A percentile compares a stretch with the other conserved stretches of the same genome.
phyloP scores from a whole-genome alignment of 1,139 yeast genomes.

The Debaryomycetaceae sp. region DNA sequence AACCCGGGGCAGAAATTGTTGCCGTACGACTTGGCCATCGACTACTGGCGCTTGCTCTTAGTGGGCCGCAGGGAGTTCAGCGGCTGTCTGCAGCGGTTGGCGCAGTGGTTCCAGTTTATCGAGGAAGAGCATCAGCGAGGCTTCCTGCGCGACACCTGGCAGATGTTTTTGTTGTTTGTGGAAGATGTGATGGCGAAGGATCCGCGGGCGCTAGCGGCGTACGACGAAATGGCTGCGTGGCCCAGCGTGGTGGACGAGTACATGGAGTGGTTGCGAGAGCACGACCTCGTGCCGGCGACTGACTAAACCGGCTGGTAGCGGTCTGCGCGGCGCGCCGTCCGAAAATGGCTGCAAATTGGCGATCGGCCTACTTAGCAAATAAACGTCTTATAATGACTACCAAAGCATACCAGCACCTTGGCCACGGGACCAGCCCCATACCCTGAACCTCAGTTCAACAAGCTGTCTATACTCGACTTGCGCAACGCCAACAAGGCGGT shows the following conservation, averaged over 20 bases:
- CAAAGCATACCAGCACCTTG: too few species aligned
- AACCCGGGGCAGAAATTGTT: conserved; percentile 54
- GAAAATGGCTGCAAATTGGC: too few species aligned
- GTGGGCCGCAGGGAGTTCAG: conserved; percentile 16
- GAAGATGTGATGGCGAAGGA: conserved; percentile 46
- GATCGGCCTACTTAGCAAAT: too few species aligned
- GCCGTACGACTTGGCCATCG: conserved; percentile 59
- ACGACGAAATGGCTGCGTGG: conserved; percentile 87
- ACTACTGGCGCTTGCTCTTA: conserved; percentile 74
- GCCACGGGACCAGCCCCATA: too few species aligned
- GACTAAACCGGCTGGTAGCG: neutral
- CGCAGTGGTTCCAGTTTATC: conserved; percentile 52
- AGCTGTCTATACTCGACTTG: conserved; percentile 40
- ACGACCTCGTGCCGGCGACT: conserved; percentile 12
- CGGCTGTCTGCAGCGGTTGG: conserved; percentile 23
- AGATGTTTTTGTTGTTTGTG: conserved; percentile 71
- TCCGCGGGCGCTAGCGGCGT: conserved; percentile 43
- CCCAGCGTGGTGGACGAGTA: conserved; percentile 85
- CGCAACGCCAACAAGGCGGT: conserved; percentile 40
- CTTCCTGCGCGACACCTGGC: conserved; percentile 76
- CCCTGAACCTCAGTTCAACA: conserved; percentile 34
- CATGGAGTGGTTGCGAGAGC: conserved; percentile 54
- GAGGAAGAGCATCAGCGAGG: conserved; percentile 33
- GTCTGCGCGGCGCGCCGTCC: too few species aligned
- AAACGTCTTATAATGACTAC: too few species aligned